Percentiles rank a stretch among this genome's conserved stretches.
Conservation (phyloP, 176 grass and related monocot genomes). For the Alopecurus myosuroides region DNA sequence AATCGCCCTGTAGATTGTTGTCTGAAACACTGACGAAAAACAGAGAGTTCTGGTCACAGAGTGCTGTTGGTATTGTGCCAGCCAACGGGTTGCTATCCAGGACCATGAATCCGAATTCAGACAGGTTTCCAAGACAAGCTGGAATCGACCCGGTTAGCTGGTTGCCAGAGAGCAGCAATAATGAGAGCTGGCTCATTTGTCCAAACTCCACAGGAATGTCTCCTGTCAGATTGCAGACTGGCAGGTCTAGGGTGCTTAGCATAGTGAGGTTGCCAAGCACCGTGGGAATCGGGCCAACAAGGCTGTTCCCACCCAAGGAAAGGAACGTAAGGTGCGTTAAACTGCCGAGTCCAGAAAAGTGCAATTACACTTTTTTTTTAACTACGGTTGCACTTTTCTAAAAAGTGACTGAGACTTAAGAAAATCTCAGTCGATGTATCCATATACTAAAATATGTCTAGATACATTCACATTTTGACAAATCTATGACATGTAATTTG, state of each 20-base stretch:
- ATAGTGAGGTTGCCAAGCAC: background rate
- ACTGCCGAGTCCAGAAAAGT: too few relatives aligned
- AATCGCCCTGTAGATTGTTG: background rate
- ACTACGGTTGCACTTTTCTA: too few relatives aligned
- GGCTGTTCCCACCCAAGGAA: background rate
- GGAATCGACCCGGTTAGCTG: background rate
- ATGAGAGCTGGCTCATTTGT: background rate
- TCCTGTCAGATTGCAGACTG: background rate
- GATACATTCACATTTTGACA: too few relatives aligned
- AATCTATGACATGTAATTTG: too few relatives aligned
- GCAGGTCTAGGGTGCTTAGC: background rate
- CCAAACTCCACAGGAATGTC: background rate
- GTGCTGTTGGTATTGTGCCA: background rate
- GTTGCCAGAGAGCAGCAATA: background rate
- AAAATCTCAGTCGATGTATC: too few relatives aligned
- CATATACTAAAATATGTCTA: too few relatives aligned
- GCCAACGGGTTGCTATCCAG: background rate
- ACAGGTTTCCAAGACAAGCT: background rate
- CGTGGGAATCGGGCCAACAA: background rate
- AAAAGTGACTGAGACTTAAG: too few relatives aligned
- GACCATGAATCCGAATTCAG: background rate
- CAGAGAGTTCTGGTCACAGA: background rate
- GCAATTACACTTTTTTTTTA: too few relatives aligned
- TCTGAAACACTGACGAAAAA: background rate
- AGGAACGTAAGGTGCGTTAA: background rate